These are phyloP conservation scores for Fragaria nilgerrensis DNA, from an alignment of 306 rosid genomes.

Conservation along the genomic window DNA sequence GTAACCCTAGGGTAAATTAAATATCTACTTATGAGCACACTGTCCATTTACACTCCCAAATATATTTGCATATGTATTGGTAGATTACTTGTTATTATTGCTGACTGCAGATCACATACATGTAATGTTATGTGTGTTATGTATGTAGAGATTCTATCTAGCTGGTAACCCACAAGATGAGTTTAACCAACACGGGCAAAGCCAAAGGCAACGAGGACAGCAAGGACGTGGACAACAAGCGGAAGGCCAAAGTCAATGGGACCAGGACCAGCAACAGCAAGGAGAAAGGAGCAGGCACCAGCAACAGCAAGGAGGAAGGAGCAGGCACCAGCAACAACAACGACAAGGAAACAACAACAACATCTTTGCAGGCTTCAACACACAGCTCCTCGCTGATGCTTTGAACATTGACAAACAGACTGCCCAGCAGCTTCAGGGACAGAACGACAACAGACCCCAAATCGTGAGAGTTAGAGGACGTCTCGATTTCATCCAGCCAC, in stretches of 20 bases:
- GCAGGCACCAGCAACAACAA: background rate
- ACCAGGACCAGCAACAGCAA: background rate
- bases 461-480: slow-evolving; percentile 39
- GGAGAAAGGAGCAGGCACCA: background rate
- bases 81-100: background rate
- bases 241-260: background rate
- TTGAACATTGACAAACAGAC: slow-evolving; percentile 31
- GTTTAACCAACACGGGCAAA: slow-evolving; percentile 18
- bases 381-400: slow-evolving; percentile 31
- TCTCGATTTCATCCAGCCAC: slow-evolving; percentile 43
- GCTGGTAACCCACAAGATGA: slow-evolving; percentile 57
- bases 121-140: background rate
- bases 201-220: background rate
- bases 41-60: background rate
- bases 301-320: background rate
- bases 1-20: slow-evolving; percentile 42
- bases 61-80: background rate
- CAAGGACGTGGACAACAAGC: background rate
- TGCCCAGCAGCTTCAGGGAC: slow-evolving; percentile 32
- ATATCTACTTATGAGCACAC: background rate
- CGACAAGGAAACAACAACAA: slow-evolving; percentile 22
- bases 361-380: slow-evolving; percentile 41
- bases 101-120: background rate
- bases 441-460: slow-evolving; percentile 25
- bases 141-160: slow-evolving; percentile 50